These are phyloP conservation scores for Candida wancherniae DNA, from an alignment of 805 yeast species.

Conservation along the genomic window DNA sequence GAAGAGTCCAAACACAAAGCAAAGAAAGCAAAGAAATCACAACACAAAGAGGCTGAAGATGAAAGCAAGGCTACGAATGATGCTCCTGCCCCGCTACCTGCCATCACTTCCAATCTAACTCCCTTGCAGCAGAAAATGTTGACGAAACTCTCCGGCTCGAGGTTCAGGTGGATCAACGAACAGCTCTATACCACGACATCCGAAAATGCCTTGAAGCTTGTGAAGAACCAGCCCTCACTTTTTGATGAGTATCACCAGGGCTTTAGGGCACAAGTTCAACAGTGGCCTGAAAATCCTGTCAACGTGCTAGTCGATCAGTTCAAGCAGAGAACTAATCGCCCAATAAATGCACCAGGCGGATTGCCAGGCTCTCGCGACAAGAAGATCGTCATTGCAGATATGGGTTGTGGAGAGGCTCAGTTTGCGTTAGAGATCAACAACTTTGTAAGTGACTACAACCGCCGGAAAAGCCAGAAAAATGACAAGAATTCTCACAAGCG, in stretches of 20 bases:
- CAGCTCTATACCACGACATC: slow-evolving; percentile 88
- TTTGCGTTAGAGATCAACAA: slow-evolving; percentile 62
- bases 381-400: slow-evolving; percentile 83
- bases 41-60: neutral
- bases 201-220: slow-evolving; percentile 64
- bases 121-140: slow-evolving; percentile 94
- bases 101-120: slow-evolving; percentile 49
- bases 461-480: slow-evolving; percentile 8
- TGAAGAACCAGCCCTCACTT: slow-evolving; percentile 76
- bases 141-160: slow-evolving; percentile 88
- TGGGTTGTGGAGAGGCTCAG: slow-evolving; percentile 99
- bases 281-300: slow-evolving; percentile 99
- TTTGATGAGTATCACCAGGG: slow-evolving; percentile 96
- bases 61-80: neutral
- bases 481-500: slow-evolving; percentile 30
- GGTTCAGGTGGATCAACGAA: slow-evolving; percentile 98
- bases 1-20: slow-evolving; percentile 1
- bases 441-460: slow-evolving; percentile 35
- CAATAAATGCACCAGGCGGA: slow-evolving; percentile 95
- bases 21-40: neutral
- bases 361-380: slow-evolving; percentile 68
- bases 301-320: slow-evolving; percentile 77
- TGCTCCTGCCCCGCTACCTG: slow-evolving; percentile 16
- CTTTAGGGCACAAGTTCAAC: slow-evolving; percentile 87
- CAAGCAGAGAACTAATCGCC: slow-evolving; percentile 51